Evolutionary conservation across 192 early-diverging fungal genomes (phyloP).

Genomic region (Rhizoclosmatium sp.): DNA sequence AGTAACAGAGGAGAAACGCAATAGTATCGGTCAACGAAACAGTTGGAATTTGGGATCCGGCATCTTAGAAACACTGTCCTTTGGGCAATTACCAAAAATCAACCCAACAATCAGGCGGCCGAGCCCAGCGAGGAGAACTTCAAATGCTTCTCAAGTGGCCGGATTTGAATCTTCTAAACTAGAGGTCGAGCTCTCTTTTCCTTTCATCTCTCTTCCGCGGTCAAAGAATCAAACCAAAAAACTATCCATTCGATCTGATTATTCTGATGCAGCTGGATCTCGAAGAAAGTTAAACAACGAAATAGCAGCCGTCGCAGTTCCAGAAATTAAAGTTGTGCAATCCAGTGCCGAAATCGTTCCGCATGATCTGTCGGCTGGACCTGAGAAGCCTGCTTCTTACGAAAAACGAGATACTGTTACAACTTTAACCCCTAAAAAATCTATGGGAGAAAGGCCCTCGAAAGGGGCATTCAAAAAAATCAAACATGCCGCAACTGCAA

Average conservation of each 20-base stretch:
- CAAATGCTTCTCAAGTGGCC: too few species aligned
- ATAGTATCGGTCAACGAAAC: neutral
- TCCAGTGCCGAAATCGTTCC: neutral
- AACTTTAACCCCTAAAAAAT: neutral
- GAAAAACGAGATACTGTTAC: neutral
- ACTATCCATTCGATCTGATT: too few species aligned
- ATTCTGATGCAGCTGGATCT: too few species aligned
- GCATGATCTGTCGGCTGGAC: neutral
- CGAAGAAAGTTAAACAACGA: too few species aligned
- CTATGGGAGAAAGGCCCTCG: neutral
- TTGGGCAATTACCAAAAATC: neutral
- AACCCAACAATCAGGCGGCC: too few species aligned
- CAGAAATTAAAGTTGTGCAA: neutral
- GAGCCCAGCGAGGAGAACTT: too few species aligned
- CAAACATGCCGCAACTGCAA: neutral
- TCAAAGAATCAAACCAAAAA: too few species aligned
- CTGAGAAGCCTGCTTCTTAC: neutral
- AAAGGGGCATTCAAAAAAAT: neutral
- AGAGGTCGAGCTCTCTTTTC: neutral
- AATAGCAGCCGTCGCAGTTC: neutral
- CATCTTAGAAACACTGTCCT: neutral
- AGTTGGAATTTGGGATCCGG: neutral
- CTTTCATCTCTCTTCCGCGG: too few species aligned
- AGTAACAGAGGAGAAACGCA: neutral
- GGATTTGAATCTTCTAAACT: neutral